These are phyloP conservation scores for Solanum lignicaule DNA, from an alignment of 257 asterid species.

Conservation along the genomic window DNA sequence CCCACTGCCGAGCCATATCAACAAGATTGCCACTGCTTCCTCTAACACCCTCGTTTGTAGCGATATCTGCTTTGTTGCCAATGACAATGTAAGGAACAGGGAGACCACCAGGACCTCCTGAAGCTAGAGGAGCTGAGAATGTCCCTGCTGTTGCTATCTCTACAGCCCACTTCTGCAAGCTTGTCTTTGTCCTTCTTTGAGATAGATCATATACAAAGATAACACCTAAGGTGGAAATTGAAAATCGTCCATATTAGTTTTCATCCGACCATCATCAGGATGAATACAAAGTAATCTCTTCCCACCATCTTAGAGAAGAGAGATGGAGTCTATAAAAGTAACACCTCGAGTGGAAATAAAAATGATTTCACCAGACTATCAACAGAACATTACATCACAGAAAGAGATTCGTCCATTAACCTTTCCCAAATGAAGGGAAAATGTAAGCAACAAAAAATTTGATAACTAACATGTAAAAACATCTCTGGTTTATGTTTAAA, in stretches of 20 bases:
- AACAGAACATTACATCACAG: background rate
- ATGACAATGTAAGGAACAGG: conserved; percentile 90
- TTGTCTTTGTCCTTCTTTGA: conserved; percentile 80
- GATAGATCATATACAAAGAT: conserved; percentile 93
- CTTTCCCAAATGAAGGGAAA: background rate
- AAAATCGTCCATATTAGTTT: background rate
- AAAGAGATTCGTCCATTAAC: background rate
- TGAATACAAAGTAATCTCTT: background rate
- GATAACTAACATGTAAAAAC: background rate
- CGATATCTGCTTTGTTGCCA: conserved; percentile 86
- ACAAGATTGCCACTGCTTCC: conserved; percentile 97
- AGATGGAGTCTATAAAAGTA: background rate
- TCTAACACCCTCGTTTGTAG: conserved; percentile 31
- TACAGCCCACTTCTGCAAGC: conserved; percentile 92
- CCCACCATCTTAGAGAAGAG: background rate
- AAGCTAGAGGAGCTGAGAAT: conserved; percentile 87
- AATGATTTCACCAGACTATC: background rate
- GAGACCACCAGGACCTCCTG: conserved; percentile 95
- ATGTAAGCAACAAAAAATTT: background rate
- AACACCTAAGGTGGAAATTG: conserved; percentile 47
- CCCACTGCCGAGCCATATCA: conserved; percentile 97
- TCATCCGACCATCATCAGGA: background rate
- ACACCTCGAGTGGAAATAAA: background rate
- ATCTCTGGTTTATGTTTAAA: background rate
- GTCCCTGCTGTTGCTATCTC: conserved; percentile 83